Base-by-base conservation (phyloP, 306 rosid species). In the Vigna nakashimae region DNA sequence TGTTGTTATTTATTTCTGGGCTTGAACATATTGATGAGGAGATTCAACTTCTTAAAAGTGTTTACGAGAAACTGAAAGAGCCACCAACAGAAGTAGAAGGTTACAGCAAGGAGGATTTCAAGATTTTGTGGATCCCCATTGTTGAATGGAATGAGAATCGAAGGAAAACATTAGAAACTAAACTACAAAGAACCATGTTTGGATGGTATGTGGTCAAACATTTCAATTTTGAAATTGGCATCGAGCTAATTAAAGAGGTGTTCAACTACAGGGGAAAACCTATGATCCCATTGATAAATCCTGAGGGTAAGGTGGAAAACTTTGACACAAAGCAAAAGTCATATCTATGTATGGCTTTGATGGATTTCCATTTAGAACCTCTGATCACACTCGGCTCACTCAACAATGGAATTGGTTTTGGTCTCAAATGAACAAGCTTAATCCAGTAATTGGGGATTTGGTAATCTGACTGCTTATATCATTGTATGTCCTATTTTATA, bases 51-150 rank as follows among this genome's bases (percentile, higher is more conserved):
- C n/a, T 82, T 1, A 34, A 65, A 15, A 34, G 48, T 4, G 71
- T 82, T 36, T 1, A 55, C 4, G 63, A 71, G 1, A 79, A 58
- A 3, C 3, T 82, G 20, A 55, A 45, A 30, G 77, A 46, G 14
- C 66, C 55, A 0, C 82, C 82, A 46, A 40, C 7, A 32, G 79
- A 62, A 16, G 74, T 82, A n/a, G 76, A 76, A 32, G 82, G 82
- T 0, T 82, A 76, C 34, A 63, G 14, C 26, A 82, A 77, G 49
- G 75, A 77, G 13, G 79, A 82, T 75, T 82, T 76, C 70, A 71
- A 24, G 82, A 63, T 82, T 42, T 28, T 76, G 38, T 82, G 85
- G 85, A 66, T 77, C 36, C 85, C 85, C n/a, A 71, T 82, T 22
- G 82, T 77, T 40, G 56, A 82, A 1, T 65, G 76, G 71, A 60